These are phyloP conservation scores for California macrophylla DNA, from an alignment of 441 rosid species.

Conservation along the genomic window DNA sequence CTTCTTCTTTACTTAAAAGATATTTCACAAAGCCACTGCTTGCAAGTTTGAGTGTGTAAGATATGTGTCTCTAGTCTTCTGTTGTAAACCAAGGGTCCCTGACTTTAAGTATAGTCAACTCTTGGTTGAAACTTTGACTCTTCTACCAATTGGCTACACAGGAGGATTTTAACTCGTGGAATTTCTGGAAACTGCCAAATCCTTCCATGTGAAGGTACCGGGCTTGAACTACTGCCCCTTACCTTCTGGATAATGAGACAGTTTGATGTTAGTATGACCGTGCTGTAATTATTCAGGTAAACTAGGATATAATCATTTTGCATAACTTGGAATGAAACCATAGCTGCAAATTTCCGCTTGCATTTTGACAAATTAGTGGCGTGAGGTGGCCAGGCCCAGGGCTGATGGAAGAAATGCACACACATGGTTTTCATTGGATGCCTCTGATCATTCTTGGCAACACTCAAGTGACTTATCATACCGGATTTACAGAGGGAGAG, in stretches of 20 bases:
- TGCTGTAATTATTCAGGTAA: slow-evolving; percentile 26
- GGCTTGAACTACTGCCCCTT: neutral
- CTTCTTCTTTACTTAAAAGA: too few species aligned
- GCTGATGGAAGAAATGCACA: slow-evolving; percentile 12
- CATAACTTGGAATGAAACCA: neutral
- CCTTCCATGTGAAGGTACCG: slow-evolving; percentile 31
- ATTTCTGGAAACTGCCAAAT: slow-evolving; percentile 84
- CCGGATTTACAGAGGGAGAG: neutral
- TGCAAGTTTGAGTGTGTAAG: too few species aligned
- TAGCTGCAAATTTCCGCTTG: neutral
- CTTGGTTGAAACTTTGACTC: neutral
- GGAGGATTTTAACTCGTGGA: slow-evolving; percentile 94
- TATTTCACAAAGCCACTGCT: too few species aligned
- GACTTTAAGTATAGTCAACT: too few species aligned
- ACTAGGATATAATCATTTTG: neutral
- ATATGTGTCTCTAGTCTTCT: too few species aligned
- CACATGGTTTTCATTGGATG: slow-evolving; percentile 8
- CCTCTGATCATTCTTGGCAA: too few species aligned
- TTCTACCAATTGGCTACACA: slow-evolving; percentile 33
- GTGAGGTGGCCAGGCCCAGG: slow-evolving; percentile 11
- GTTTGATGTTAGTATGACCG: slow-evolving; percentile 7
- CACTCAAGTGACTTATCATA: neutral
- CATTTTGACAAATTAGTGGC: slow-evolving; percentile 21
- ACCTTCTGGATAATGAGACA: slow-evolving; percentile 1
- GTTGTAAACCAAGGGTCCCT: too few species aligned